Percentiles rank a stretch among this genome's conserved stretches.
phyloP scores from a whole-genome alignment of 2,329 filamentous ascomycete species.

The Ophiosphaerella herpotricha region DNA sequence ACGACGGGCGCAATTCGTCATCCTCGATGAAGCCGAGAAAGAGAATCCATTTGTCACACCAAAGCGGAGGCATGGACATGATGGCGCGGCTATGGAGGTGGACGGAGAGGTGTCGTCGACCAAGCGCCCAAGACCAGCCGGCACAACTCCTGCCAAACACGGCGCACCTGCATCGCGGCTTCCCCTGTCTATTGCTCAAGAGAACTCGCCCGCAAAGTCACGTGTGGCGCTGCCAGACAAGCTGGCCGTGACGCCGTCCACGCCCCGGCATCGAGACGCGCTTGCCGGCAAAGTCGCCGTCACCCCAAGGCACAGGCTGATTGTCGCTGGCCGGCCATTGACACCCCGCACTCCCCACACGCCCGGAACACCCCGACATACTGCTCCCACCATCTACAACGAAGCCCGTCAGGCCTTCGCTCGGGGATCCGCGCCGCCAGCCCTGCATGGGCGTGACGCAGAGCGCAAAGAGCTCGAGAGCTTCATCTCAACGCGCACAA shows the following conservation, averaged over 20 bases:
- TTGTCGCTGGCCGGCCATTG: constrained; percentile 73
- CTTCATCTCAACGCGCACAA: constrained; percentile 70
- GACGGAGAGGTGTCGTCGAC: constrained; percentile 47
- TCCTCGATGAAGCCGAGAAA: constrained; percentile 69
- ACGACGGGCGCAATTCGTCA: constrained; percentile 51
- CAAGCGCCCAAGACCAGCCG: constrained; percentile 39
- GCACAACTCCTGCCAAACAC: constrained; percentile 55
- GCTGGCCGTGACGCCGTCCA: constrained; percentile 62
- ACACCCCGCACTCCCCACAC: constrained; percentile 81
- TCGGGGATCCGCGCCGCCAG: constrained; percentile 73
- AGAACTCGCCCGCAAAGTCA: constrained; percentile 54
- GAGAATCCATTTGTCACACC: constrained; percentile 60
- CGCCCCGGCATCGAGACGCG: constrained; percentile 79
- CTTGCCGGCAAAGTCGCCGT: constrained; percentile 69
- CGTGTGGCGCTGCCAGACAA: constrained; percentile 56
- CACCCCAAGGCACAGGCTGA: constrained; percentile 83
- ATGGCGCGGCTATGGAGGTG: constrained; percentile 52
- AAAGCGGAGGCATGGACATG: constrained; percentile 37
- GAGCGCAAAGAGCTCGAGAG: constrained; percentile 67
- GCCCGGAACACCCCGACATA: constrained; percentile 67
- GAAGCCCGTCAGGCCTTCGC: constrained; percentile 85
- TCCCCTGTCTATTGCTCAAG: constrained; percentile 52
- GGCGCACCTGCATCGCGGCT: constrained; percentile 49
- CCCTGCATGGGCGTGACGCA: constrained; percentile 76
- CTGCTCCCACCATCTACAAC: constrained; percentile 79